A percentile compares a stretch with the other conserved stretches of the same genome.
Evolutionary conservation across 192 early-diverging fungal genomes (phyloP).

Genomic region (Backusella circina): DNA sequence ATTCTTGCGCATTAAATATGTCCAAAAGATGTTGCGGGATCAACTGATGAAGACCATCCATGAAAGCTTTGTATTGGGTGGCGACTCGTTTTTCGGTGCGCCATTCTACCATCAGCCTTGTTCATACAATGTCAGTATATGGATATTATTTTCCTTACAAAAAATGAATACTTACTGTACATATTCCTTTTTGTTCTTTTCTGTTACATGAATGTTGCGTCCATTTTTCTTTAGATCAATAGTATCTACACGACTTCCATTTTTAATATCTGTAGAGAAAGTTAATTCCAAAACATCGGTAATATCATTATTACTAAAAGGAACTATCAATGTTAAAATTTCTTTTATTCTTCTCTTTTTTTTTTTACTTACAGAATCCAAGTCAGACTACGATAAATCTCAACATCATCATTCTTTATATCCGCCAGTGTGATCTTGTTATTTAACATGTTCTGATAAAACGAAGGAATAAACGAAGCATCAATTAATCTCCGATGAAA

Average conservation of each 20-base stretch:
- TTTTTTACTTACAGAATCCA: slow-evolving; percentile 77
- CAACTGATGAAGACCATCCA: slow-evolving; percentile 90
- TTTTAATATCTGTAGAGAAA: slow-evolving; percentile 88
- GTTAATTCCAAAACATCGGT: slow-evolving; percentile 82
- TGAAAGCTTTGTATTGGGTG: slow-evolving; percentile 93
- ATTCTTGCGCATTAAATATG: slow-evolving; percentile 97
- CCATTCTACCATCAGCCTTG: slow-evolving; percentile 60
- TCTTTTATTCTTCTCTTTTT: background rate
- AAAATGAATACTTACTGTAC: slow-evolving; percentile 53
- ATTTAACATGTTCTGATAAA: slow-evolving; percentile 95
- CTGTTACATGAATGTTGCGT: slow-evolving; percentile 82
- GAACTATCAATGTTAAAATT: background rate
- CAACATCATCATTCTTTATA: slow-evolving; percentile 94
- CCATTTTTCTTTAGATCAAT: slow-evolving; percentile 89
- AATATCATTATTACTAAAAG: slow-evolving; percentile 76
- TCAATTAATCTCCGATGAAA: slow-evolving; percentile 97
- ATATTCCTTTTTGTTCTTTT: slow-evolving; percentile 97
- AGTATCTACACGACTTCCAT: slow-evolving; percentile 83
- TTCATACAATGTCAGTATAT: background rate
- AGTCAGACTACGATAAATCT: slow-evolving; percentile 83
- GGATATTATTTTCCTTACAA: background rate
- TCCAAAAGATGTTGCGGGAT: slow-evolving; percentile 91
- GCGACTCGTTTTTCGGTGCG: slow-evolving; percentile 85
- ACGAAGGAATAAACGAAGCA: slow-evolving; percentile 91
- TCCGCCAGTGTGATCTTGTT: slow-evolving; percentile 87